Evolutionary conservation across 768 basidiomycete species (phyloP), one percentile per base, ranked within the genome.

Genomic region (Dacryopinax primogenitus): DNA sequence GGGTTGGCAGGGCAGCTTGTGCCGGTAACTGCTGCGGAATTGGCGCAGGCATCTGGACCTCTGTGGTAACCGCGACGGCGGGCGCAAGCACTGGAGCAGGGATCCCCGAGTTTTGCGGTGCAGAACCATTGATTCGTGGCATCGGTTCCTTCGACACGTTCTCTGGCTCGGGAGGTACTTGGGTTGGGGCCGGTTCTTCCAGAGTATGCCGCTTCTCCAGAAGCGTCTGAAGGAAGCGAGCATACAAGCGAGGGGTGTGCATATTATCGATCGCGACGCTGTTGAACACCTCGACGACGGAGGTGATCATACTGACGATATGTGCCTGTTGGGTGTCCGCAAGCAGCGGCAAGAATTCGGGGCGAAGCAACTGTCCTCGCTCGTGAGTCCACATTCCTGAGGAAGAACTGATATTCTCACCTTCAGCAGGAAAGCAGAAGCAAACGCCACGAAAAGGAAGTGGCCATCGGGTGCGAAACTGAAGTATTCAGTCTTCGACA

Each of bases 381-480:
- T 15, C 18, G 23, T 44, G 6, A 44, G 33, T 11, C 6, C 33
- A 63, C 6, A n/a, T 34, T 34, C 28, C 23, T 33, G 33, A 26
- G n/a, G 51, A 3, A 45, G 13, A 13, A 15, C 32, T 33, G 32
- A 47, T 2, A 32, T 3, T 28, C 63, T 45, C 69, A 87, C 87
- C 81, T 90, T 90, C 68, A 90, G 81, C 63, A 91, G 76, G 76
- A 90, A 91, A 0, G 88, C 89, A 28, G 86, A 88, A 0, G 89
- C 88, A 71, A 91, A 91, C 0, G 87, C 82, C 1, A 85, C 82
- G 70, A 90, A 90, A 33, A 90, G 80, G 67, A 90, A 90, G 71
- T 88, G 74, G 84, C 88, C 87, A 73, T 91, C 89, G 0, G 89
- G 87, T 0, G 88, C 83, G 70, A 82, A 89, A 47, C 86, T 82